Evolutionary conservation across 768 basidiomycete species (phyloP).

Genomic region (Termitomyces sp.): DNA sequence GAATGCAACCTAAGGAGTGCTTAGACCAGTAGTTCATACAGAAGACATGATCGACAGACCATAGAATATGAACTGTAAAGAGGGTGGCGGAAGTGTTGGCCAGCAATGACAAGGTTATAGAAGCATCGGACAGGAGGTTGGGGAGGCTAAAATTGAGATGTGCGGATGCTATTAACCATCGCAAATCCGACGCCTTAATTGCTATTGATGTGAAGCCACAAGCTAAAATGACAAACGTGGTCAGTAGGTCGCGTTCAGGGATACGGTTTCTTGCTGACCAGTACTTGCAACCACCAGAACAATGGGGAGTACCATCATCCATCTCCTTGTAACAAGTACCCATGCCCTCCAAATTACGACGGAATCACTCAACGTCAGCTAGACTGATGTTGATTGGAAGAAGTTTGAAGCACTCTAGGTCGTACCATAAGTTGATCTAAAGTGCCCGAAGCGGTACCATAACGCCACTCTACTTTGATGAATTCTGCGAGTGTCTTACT

Average conservation of each 20-base stretch:
- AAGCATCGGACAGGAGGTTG: not conserved
- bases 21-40: not conserved
- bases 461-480: not conserved
- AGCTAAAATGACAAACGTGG: not conserved
- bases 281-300: not conserved
- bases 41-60: not conserved
- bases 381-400: too few relatives aligned
- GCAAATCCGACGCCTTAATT: not conserved
- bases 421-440: not conserved
- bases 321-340: not conserved
- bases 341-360: not conserved
- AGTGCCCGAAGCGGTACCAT: too few relatives aligned
- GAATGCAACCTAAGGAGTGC: not conserved
- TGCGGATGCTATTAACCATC: not conserved
- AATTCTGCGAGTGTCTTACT: not conserved
- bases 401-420: too few relatives aligned
- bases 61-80: not conserved
- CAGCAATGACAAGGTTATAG: not conserved
- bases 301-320: not conserved
- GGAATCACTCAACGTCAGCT: too few relatives aligned
- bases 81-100: not conserved
- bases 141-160: not conserved
- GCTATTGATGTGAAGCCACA: not conserved
- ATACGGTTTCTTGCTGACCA: not conserved
- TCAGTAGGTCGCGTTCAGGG: not conserved